These are phyloP conservation scores for Larix sibirica DNA, from an alignment of 83 land plant species.

Conservation along the genomic window DNA sequence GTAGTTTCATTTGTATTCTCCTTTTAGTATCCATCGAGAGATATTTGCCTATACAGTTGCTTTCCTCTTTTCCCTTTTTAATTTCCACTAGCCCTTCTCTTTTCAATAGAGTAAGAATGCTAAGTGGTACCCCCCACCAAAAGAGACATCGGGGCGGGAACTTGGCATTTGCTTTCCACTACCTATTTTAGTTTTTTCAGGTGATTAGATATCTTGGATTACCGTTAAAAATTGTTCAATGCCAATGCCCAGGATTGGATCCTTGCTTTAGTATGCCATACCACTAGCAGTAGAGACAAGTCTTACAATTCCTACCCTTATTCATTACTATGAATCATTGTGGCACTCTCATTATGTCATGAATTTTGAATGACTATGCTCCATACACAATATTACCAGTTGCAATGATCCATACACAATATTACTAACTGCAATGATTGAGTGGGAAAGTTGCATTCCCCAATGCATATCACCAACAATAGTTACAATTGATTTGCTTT, in stretches of 20 bases:
- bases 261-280: background rate
- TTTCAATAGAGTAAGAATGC: too few species aligned
- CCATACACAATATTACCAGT: background rate
- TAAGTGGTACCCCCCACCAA: too few species aligned
- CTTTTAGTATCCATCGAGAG: too few species aligned
- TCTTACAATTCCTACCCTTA: background rate
- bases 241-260: background rate
- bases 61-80: too few species aligned
- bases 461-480: background rate
- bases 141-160: too few species aligned
- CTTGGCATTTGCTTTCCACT: too few species aligned
- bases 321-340: background rate
- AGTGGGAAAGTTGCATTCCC: background rate
- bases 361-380: background rate
- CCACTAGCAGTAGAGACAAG: background rate
- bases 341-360: background rate
- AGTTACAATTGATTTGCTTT: too few species aligned
- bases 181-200: too few species aligned
- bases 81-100: too few species aligned
- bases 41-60: too few species aligned
- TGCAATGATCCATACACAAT: background rate
- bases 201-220: too few species aligned
- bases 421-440: background rate
- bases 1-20: too few species aligned
- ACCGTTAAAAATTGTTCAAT: background rate